Base-by-base conservation (phyloP, 2,329 filamentous ascomycete genomes). In the Corinectria fuckeliana region DNA sequence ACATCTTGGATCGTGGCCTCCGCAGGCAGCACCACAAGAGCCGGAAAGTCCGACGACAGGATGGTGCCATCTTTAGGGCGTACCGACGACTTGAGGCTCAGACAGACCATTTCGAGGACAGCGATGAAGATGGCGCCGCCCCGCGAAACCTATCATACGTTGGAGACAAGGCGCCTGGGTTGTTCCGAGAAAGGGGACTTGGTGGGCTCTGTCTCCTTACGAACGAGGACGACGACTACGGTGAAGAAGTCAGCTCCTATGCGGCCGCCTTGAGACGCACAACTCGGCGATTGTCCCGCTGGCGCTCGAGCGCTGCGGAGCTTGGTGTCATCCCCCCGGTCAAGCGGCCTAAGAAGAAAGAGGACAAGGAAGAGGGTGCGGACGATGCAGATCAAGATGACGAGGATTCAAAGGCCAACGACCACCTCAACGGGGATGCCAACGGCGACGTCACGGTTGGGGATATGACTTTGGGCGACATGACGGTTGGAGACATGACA, bases 1-100 rank as follows among this genome's bases (percentile, higher is more conserved):
- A 93, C 69, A 91, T 92, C 50, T 84, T 95, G 14, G 89, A 92
- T 66, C 86, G 88, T n/a, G 88, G 89, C 26, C 79, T 94, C 30
- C 86, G 89, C 48, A 83, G 82, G 63, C 81, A 86, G 50, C 89
- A 93, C 70, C 85, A 88, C 70, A 80, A 80, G 55, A 84, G 87
- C 11, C 85, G 87, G 45, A 88, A 87, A 67, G 71, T 77, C 16
- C 85, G 91, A 4, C 84, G 85, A 18, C 79, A 82, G 53, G 87
- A 92, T 58, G 89, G 91, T 11, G 81, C 86, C 8, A 82, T 94
- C 53, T 80, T 89, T 65, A 83, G 90, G 39, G 85, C 89, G 1
- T 87, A 88, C 75, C 84, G 83, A 56, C 84, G 91, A 20, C 81
- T 90, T 18, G 82, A 86, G 45, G 74, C 80, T 4, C 81, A 85